These are phyloP conservation scores for Suillus placidus DNA, from an alignment of 768 basidiomycete species.

Conservation along the genomic window DNA sequence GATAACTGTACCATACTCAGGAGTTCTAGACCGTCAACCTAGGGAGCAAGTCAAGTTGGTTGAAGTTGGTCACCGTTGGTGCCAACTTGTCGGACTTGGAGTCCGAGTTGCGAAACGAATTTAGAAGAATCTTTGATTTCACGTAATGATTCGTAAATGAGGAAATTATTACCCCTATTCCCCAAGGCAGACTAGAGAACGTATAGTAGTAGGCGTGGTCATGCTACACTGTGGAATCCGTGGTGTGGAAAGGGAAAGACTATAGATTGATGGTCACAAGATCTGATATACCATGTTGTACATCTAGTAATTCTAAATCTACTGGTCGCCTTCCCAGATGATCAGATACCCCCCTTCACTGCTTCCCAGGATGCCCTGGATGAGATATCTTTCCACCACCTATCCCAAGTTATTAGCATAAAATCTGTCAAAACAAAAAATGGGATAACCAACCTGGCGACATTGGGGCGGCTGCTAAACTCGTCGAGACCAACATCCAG, in stretches of 20 bases:
- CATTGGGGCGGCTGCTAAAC: constrained; percentile 22
- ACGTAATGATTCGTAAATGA: background rate
- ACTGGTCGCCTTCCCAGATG: background rate
- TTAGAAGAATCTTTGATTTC: background rate
- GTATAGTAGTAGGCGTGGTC: constrained; percentile 1
- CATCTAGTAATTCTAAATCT: background rate
- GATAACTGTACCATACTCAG: background rate
- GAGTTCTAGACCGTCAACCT: background rate
- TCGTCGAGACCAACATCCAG: constrained; percentile 16
- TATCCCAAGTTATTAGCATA: constrained; percentile 10
- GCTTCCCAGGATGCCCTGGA: constrained; percentile 48
- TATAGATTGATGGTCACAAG: background rate
- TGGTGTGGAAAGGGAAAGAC: background rate
- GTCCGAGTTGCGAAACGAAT: background rate
- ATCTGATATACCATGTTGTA: background rate
- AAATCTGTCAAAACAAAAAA: too few relatives aligned
- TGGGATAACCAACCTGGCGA: constrained; percentile 18
- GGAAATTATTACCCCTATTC: background rate
- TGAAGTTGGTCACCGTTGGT: background rate
- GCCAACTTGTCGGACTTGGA: background rate
- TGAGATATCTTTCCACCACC: constrained; percentile 54
- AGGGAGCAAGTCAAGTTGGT: background rate
- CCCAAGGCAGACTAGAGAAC: background rate
- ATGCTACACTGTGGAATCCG: background rate
- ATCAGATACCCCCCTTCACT: constrained; percentile 38